These are phyloP conservation scores for Beta vulgaris DNA, from an alignment of 148 eudicot species.

Conservation along the genomic window DNA sequence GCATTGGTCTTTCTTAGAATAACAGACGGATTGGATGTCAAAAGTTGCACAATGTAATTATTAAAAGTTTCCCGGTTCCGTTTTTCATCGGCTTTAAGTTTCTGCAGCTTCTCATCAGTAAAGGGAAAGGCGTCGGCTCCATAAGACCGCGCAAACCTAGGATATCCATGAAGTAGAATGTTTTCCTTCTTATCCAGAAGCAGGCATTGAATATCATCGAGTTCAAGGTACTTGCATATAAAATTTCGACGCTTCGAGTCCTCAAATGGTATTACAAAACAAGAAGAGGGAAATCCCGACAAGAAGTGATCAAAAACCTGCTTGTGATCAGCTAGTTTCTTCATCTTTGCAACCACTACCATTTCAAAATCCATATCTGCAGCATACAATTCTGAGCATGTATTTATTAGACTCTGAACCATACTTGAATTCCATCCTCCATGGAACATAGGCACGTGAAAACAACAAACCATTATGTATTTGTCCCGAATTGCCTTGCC, in stretches of 20 bases:
- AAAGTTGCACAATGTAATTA: neutral
- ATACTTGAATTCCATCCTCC: neutral
- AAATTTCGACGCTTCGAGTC: neutral
- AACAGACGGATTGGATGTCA: neutral
- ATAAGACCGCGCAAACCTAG: neutral
- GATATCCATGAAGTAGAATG: neutral
- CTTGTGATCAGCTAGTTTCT: neutral
- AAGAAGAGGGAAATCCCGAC: neutral
- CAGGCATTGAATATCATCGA: neutral
- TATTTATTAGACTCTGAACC: neutral
- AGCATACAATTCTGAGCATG: neutral
- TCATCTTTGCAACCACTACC: conserved; percentile 2
- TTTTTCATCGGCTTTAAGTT: neutral
- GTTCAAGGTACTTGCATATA: neutral
- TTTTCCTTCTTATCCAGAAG: neutral
- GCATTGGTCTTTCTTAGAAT: neutral
- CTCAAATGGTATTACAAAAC: neutral
- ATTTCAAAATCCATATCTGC: neutral
- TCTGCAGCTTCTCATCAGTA: neutral
- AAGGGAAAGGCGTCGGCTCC: neutral
- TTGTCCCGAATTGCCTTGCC: neutral
- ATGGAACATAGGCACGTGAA: neutral
- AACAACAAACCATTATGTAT: neutral
- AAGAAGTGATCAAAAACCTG: neutral
- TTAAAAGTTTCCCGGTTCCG: neutral